Base-by-base conservation (phyloP, 2,329 filamentous ascomycete genomes). In the Alternaria ventricosa region DNA sequence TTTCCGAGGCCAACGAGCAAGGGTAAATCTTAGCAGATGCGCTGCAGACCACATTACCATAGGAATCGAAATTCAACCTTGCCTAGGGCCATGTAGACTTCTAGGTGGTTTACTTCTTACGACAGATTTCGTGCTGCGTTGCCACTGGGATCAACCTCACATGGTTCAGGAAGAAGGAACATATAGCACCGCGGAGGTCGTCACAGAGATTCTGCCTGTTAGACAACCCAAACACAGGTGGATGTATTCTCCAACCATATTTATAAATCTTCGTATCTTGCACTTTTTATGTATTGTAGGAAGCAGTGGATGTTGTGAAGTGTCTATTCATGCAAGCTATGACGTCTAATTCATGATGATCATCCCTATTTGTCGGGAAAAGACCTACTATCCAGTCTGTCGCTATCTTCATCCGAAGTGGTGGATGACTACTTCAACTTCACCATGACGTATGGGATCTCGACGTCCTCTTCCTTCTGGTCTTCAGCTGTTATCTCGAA, bases 381-480 rank as follows among this genome's bases (percentile, higher is more conserved):
- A 22, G 55, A 43, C n/a, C 46, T 47, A 44, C 25, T 49, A 23
- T 28, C 45, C 54, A 45, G 51, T 25, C 28, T 30, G 4, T 57
- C 36, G 33, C 46, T 44, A 45, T 15, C 12, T 33, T 20, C 20
- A 18, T 18, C 30, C 18, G 11, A 56, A 50, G 18, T 36, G 49
- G 6, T 25, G 43, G 49, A 27, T 57, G 10, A 61, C 54, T 71
- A 84, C 73, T 85, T 83, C 63, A 94, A 83, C 84, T 90, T 95
- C 69, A 97, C 89, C 89, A 95, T 97, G 75, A 98, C 93, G 80
- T 97, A 98, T 5, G 96, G 96, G 70, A 98, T 92, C 82, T 99
- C 96, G 2, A 98, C 95, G 79, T 99, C 96, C 82, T 98, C 93
- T 67, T 92, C 95, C 4, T 89, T 90, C 76, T 88, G 84, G 77